Evolutionary conservation across 179 eudicot genomes (phyloP).

Genomic region (Beta macrorhiza): DNA sequence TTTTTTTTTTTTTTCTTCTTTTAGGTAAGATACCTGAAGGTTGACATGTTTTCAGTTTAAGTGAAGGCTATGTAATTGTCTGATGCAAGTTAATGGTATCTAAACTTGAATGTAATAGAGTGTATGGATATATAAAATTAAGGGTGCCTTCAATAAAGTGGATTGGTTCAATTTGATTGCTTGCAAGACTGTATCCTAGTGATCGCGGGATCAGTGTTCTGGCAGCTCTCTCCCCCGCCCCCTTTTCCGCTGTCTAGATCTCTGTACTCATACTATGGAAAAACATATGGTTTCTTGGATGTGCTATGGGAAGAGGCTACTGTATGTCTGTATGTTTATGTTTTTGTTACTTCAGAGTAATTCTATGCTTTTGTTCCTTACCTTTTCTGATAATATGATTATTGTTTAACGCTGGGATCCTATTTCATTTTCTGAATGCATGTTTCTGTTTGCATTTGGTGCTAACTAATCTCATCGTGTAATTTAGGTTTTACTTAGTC

Average conservation of each 20-base stretch:
- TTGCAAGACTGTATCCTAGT: too few relatives aligned
- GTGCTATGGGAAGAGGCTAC: neutral
- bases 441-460: slow-evolving; percentile 7
- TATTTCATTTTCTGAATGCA: neutral
- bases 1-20: neutral
- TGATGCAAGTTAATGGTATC: neutral
- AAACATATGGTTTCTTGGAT: neutral
- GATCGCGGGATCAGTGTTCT: too few relatives aligned
- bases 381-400: neutral
- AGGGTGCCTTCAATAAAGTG: neutral
- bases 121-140: neutral
- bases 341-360: neutral
- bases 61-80: neutral
- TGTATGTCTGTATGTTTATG: neutral
- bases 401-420: neutral
- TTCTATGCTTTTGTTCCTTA: neutral
- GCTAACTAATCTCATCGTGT: slow-evolving; percentile 14
- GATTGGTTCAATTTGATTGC: too few relatives aligned
- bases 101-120: neutral
- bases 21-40: neutral
- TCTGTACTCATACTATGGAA: neutral
- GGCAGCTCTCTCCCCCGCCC: too few relatives aligned
- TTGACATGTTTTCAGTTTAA: neutral
- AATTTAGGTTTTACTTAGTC: slow-evolving; percentile 89
- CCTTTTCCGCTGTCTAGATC: neutral